Evolutionary conservation across 2,329 filamentous ascomycete species (phyloP), one percentile per base, ranked within the genome.

Genomic region (Phialocephala subalpina): DNA sequence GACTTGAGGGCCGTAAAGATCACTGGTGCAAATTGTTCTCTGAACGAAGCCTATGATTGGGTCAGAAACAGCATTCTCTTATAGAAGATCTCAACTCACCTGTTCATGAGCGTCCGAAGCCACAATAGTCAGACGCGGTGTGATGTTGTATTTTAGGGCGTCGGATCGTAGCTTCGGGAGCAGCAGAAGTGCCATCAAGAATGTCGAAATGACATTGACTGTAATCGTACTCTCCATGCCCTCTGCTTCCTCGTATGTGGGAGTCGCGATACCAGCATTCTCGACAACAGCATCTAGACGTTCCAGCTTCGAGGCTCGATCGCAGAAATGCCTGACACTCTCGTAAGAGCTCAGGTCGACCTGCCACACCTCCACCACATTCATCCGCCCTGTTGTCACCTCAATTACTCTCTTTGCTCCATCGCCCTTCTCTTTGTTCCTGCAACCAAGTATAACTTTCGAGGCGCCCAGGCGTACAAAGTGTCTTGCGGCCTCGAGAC

Each of bases 341-440:
- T 79, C 78, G 69, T 83, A 84, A 20, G 77, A 80, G 16, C 70
- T 72, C 69, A 87, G 78, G 70, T 87, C 84, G 4, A 87, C 70
- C 12, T 77, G 62, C 84, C 84, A 87, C 14, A 86, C 82, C 52
- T 85, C 71, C 12, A 73, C 52, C 11, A 70, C 60, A 12, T 57
- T 60, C 27, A 58, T 56, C 25, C 61, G 53, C 36, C 63, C 62
- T 16, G 67, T 70, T 45, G 35, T 67, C 16, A 62, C 52, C 25
- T 59, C 60, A 36, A 70, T 69, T 14, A 45, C 22, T 18, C 62
- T 52, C 55, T 66, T 72, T 29, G 72, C 72, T 11, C 60, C 65
- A 25, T 69, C 60, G 12, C 72, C 72, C 52, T 70, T 72, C 6
- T 62, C 56, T 14, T 60, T 40, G 8, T 52, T 66, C 22, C 72